phyloP scores from a whole-genome alignment of 148 eudicot species.

The Rhododendron vialii region DNA sequence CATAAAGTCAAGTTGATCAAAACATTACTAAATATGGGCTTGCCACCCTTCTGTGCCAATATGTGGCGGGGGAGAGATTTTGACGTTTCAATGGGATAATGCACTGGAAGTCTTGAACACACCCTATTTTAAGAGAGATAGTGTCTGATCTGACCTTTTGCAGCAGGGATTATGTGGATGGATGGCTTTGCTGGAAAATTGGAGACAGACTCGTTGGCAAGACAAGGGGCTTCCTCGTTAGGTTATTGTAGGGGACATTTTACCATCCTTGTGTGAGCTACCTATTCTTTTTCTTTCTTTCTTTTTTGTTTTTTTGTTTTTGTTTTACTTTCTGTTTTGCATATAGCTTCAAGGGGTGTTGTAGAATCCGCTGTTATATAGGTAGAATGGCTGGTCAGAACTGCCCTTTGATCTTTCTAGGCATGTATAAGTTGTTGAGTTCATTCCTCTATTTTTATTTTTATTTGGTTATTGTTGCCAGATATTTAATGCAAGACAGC shows the following conservation, averaged over 20 bases:
- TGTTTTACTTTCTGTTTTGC: background rate
- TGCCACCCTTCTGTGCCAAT: background rate
- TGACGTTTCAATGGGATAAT: background rate
- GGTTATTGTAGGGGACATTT: background rate
- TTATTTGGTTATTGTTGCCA: constrained; percentile 15
- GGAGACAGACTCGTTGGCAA: background rate
- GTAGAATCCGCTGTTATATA: background rate
- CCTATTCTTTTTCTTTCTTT: background rate
- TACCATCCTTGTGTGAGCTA: background rate
- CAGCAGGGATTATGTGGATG: background rate
- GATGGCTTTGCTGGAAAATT: background rate
- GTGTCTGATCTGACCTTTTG: background rate
- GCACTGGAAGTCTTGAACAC: background rate
- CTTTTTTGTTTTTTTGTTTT: background rate
- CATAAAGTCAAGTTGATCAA: background rate
- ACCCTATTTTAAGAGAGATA: background rate
- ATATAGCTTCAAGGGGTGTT: too few species aligned
- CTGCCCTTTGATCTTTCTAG: background rate
- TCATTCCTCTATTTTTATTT: background rate
- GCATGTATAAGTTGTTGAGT: background rate
- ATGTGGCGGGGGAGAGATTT: background rate
- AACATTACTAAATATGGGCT: background rate
- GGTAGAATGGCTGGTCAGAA: background rate
- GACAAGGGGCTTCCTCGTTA: background rate
- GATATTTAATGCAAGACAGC: constrained; percentile 91